Percentiles rank a stretch among this genome's conserved stretches.
phyloP scores from a whole-genome alignment of 257 asterid genomes.

The Thymus quinquecostatus region DNA sequence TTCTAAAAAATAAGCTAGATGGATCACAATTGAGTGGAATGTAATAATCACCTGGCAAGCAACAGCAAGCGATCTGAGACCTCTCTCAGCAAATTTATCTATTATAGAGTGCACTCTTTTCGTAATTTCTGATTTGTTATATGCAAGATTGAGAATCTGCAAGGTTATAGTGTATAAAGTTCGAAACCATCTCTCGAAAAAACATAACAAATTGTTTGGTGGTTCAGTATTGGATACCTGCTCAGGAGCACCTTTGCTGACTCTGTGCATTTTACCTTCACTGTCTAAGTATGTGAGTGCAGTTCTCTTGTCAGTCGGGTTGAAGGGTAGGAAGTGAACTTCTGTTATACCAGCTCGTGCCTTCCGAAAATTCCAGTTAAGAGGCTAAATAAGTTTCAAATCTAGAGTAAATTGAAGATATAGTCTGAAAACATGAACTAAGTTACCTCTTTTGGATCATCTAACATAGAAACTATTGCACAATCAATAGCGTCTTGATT shows the following conservation, averaged over 20 bases:
- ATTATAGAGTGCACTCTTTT: conserved; percentile 54
- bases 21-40: background rate
- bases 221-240: conserved; percentile 41
- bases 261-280: conserved; percentile 67
- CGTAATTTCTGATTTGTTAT: conserved; percentile 47
- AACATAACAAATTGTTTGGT: too few species aligned
- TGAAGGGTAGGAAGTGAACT: conserved; percentile 73
- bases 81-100: conserved; percentile 68
- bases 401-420: background rate
- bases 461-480: conserved; percentile 67
- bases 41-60: conserved; percentile 44
- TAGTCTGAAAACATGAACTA: background rate
- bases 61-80: conserved; percentile 65
- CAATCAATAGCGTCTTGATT: conserved; percentile 74
- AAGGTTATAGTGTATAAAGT: background rate
- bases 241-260: conserved; percentile 82
- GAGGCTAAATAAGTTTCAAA: background rate
- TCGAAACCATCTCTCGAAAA: background rate
- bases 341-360: conserved; percentile 72
- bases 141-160: conserved; percentile 56
- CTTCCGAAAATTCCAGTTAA: conserved; percentile 20
- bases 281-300: conserved; percentile 64
- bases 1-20: background rate
- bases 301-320: conserved; percentile 73
- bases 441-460: conserved; percentile 68